phyloP scores from a whole-genome alignment of 2,329 filamentous ascomycete genomes.

The Metarhizium rileyi region DNA sequence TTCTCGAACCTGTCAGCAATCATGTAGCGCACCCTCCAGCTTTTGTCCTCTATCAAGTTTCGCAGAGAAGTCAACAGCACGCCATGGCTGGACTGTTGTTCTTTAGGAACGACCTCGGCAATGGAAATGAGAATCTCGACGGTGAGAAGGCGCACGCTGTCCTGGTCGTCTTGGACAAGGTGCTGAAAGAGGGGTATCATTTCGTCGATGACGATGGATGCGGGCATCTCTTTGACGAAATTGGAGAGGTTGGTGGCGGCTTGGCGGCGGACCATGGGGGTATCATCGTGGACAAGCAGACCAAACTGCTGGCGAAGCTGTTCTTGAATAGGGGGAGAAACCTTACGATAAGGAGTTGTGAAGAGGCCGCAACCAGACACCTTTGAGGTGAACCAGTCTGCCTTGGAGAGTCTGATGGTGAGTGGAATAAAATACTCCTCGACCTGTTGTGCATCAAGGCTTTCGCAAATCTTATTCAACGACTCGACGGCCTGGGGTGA shows the following conservation, averaged over 20 bases:
- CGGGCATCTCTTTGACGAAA: slow-evolving; percentile 94
- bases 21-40: slow-evolving; percentile 99
- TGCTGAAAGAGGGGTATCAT: slow-evolving; percentile 99
- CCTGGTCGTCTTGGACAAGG: slow-evolving; percentile 91
- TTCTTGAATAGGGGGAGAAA: slow-evolving; percentile 79
- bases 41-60: slow-evolving; percentile 96
- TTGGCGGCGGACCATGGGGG: slow-evolving; percentile 96
- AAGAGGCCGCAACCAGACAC: slow-evolving; percentile 96
- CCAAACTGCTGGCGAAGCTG: slow-evolving; percentile 86
- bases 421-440: slow-evolving; percentile 97
- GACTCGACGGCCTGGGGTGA: slow-evolving; percentile 83
- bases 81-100: slow-evolving; percentile 93
- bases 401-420: slow-evolving; percentile 91
- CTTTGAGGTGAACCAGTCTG: slow-evolving; percentile 99
- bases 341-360: slow-evolving; percentile 86
- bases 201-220: slow-evolving; percentile 86
- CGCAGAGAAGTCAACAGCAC: slow-evolving; percentile 84
- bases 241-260: slow-evolving; percentile 93
- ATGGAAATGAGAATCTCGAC: slow-evolving; percentile 95
- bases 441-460: slow-evolving; percentile 83
- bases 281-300: slow-evolving; percentile 92
- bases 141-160: slow-evolving; percentile 90
- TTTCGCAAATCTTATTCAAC: slow-evolving; percentile 95
- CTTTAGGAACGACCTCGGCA: slow-evolving; percentile 93
- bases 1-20: slow-evolving; percentile 98